phyloP scores from a whole-genome alignment of 2,329 filamentous ascomycete species.

The Ploettnerulaceae sp. region DNA sequence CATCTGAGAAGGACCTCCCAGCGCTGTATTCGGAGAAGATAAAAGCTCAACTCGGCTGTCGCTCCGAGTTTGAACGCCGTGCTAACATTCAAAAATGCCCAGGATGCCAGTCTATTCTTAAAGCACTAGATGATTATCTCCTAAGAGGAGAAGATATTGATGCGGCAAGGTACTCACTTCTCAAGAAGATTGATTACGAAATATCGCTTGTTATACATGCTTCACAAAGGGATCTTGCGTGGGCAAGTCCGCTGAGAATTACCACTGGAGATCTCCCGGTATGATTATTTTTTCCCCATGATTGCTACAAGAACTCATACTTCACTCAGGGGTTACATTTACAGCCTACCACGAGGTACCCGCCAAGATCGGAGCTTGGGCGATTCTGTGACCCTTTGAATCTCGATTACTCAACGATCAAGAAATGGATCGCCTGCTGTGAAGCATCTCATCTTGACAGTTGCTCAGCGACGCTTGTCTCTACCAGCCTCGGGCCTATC shows the following conservation, averaged over 20 bases:
- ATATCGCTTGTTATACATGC: neutral
- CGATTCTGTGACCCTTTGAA: slow-evolving; percentile 4
- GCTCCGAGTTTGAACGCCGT: neutral
- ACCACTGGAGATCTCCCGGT: neutral
- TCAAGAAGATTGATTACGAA: neutral
- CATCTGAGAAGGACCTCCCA: neutral
- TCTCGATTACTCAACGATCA: neutral
- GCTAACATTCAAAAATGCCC: neutral
- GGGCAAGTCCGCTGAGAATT: neutral
- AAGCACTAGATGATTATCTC: neutral
- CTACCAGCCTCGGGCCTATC: neutral
- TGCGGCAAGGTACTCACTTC: no score
- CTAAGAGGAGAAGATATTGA: neutral
- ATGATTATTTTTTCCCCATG: neutral
- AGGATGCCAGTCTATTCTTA: neutral
- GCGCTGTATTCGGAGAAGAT: neutral
- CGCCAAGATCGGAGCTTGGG: neutral
- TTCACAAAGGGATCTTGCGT: neutral
- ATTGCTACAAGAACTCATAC: neutral
- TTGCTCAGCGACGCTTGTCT: neutral
- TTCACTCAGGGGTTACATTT: neutral
- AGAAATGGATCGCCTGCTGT: slow-evolving; percentile 5
- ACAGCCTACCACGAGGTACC: neutral
- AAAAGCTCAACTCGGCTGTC: neutral
- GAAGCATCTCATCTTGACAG: neutral